These are phyloP conservation scores for Backusella psychrophila DNA, from an alignment of 192 early-diverging fungal genomes.

Conservation along the genomic window DNA sequence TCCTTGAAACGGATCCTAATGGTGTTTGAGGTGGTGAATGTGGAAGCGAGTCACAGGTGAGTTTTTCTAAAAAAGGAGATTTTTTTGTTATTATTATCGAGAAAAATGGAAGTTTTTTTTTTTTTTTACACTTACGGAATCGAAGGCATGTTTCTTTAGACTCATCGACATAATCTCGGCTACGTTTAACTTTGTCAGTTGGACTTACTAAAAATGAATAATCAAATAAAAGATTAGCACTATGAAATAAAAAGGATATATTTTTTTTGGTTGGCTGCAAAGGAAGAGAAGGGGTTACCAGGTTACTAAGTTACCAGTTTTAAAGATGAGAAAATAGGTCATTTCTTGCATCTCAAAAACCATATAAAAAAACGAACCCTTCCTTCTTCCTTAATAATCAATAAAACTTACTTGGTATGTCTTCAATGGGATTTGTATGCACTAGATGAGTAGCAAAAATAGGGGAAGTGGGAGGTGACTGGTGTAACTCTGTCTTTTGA, in stretches of 20 bases:
- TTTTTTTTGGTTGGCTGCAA: neutral
- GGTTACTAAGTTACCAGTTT: neutral
- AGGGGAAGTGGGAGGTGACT: neutral
- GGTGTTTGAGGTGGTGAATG: slow-evolving; percentile 16
- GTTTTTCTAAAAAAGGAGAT: neutral
- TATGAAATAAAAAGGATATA: neutral
- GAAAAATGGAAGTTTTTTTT: neutral
- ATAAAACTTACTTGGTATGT: neutral
- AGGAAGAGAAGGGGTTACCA: neutral
- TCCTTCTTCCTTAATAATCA: neutral
- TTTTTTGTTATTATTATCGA: neutral
- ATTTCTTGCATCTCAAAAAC: neutral
- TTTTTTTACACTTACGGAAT: slow-evolving; percentile 7
- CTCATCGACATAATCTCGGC: neutral
- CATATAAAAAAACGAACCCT: neutral
- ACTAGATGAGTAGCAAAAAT: neutral
- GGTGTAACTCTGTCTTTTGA: neutral
- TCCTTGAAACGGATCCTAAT: slow-evolving; percentile 1
- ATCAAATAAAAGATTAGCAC: neutral
- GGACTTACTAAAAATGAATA: neutral
- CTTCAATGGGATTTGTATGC: neutral
- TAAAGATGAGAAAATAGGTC: neutral
- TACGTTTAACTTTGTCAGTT: neutral
- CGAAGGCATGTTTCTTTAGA: neutral
- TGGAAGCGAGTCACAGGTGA: slow-evolving; percentile 11